Base-by-base conservation (phyloP, 352 stramenopile genomes). In the Pythium sp. region DNA sequence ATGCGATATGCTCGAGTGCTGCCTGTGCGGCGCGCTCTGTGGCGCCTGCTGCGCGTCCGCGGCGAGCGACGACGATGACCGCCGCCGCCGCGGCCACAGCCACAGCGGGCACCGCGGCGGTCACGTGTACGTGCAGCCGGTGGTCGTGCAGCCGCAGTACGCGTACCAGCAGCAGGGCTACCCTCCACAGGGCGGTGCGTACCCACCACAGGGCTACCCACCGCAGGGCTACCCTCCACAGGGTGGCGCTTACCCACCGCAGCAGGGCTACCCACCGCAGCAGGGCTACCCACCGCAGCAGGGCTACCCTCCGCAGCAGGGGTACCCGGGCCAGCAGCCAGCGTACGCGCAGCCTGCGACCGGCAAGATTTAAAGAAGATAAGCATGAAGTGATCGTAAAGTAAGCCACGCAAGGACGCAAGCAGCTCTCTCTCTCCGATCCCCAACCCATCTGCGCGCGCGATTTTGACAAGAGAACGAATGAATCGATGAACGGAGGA, bases 1-100 rank as follows among this genome's bases (percentile, higher is more conserved):
- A 59, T 92, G 84, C 60, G 86, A 94, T 59, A 86, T 91, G 74
- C 78, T 89, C 76, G 84, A 90, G 70, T 92, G 82, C 78, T 89
- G 81, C 69, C 72, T 91, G 67, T 92, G 85, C 75, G 84, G 84
- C 62, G 81, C 82, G 18, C 77, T 91, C 51, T 94, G 86, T 65
- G 86, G 80, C 51, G 82, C 84, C 56, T 94, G 86, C 78, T 94
- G 86, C 65, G 86, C 82, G 26, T 72, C 79, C 2, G 78, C 76
- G 5, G 72, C 72, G 5, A 69, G 71, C 24, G 73, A 77, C 46
- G 68, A 71, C 46, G 68, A 84, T 68, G 61, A 72, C 67, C 68
- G 72, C 64, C 80, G 81, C 53, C 80, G 75, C 61, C 54, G 71
- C 15, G 59, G 70, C 56, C 55, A 75, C 54, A 80, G 83, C 68